Percentiles rank a stretch among this genome's conserved stretches.
phyloP scores from a whole-genome alignment of 805 yeast genomes.

The Candida qinlingensis region DNA sequence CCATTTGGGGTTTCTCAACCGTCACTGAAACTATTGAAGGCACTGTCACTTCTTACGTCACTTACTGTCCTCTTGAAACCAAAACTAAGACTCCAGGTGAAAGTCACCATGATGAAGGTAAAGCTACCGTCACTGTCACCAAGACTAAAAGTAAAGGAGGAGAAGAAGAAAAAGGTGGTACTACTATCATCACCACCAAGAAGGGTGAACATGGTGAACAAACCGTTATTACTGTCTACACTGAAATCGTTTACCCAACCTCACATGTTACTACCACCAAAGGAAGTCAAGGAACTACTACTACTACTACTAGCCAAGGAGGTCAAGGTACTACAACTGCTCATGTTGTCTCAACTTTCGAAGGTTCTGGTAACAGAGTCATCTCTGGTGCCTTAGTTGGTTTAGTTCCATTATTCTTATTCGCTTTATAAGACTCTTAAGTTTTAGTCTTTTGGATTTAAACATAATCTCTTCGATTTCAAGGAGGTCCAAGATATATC shows the following conservation, averaged over 20 bases:
- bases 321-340: not conserved
- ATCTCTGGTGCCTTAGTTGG: not conserved
- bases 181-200: not conserved
- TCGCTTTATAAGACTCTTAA: not conserved
- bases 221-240: not conserved
- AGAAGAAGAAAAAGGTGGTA: not conserved
- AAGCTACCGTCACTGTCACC: not conserved
- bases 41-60: not conserved
- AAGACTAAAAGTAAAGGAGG: not conserved
- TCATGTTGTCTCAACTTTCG: conserved; percentile 1
- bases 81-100: not conserved
- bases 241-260: not conserved
- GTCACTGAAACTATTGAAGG: conserved; percentile 1
- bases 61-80: conserved; percentile 4
- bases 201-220: not conserved
- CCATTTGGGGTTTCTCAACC: conserved; percentile 5
- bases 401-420: not conserved
- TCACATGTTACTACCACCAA: no score
- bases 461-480: not conserved
- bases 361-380: conserved; percentile 1
- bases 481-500: not conserved
- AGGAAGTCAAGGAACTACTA: not conserved
- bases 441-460: not conserved
- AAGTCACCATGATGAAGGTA: not conserved
- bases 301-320: not conserved